phyloP scores from a whole-genome alignment of 257 asterid species.

The Jaltomata sinuosa region DNA sequence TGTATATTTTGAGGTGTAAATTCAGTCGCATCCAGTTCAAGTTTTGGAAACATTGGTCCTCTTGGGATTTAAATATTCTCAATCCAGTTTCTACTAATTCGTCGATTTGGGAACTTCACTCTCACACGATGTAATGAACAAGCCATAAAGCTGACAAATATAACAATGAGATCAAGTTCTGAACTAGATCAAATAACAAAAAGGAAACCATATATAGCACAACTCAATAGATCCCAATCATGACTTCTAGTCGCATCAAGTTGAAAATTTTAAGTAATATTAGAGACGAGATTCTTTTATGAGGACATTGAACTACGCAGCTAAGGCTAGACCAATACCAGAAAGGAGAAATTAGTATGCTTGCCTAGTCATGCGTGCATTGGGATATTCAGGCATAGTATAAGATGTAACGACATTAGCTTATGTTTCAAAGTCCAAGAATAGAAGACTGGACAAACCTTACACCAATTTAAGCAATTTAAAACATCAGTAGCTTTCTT shows the following conservation, averaged over 20 bases:
- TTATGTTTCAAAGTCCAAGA: background rate
- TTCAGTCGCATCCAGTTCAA: background rate
- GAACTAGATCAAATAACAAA: background rate
- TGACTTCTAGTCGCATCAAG: background rate
- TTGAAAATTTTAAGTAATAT: background rate
- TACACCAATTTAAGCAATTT: conserved; percentile 79
- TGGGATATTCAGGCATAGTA: background rate
- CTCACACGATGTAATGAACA: background rate
- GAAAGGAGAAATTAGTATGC: background rate
- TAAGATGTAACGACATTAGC: background rate
- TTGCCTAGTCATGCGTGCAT: background rate
- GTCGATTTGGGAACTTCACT: background rate
- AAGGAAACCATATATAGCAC: background rate
- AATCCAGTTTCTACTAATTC: background rate
- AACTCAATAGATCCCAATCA: background rate
- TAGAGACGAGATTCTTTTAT: background rate
- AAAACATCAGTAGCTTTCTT: conserved; percentile 45
- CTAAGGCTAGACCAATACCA: background rate
- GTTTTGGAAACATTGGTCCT: background rate
- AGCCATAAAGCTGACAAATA: background rate
- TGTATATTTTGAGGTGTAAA: background rate
- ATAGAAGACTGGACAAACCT: background rate
- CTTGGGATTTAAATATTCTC: background rate
- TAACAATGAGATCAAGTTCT: background rate
- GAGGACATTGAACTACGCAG: background rate